Conservation (phyloP, 75 land plant genomes). For the Selaginella moellendorffii region DNA sequence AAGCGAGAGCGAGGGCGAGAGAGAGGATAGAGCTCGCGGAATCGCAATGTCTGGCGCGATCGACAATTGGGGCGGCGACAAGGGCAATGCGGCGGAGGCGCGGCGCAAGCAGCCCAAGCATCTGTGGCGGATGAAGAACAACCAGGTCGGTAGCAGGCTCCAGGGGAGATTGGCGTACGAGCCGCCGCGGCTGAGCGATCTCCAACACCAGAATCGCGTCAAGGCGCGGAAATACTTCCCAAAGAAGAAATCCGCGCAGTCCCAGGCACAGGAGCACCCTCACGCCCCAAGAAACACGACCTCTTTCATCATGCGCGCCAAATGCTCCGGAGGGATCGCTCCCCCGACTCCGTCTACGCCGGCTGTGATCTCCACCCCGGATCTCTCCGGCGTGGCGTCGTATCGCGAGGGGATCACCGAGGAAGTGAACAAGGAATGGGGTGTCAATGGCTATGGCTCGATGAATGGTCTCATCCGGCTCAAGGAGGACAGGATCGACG, state of each 20-base stretch:
- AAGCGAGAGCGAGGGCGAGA: too few relatives aligned
- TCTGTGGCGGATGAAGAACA: constrained; percentile 8
- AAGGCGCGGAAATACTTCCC: constrained; percentile 51
- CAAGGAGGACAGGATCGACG: constrained; percentile 24
- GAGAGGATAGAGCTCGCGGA: too few relatives aligned
- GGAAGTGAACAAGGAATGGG: constrained; percentile 88
- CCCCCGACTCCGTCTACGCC: constrained; percentile 81
- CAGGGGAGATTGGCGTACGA: constrained; percentile 21
- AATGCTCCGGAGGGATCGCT: constrained; percentile 74
- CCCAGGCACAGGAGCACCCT: constrained; percentile 45
- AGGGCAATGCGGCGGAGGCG: too few relatives aligned
- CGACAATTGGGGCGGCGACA: too few relatives aligned
- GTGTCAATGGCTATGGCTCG: constrained; percentile 86
- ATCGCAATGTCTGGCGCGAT: too few relatives aligned
- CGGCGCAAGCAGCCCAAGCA: not conserved
- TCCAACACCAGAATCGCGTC: constrained; percentile 53
- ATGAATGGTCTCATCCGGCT: constrained; percentile 92
- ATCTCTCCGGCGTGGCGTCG: constrained; percentile 45
- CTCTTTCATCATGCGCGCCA: constrained; percentile 71
- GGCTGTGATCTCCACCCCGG: constrained; percentile 69
- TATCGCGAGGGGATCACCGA: constrained; percentile 56
- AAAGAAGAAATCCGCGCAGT: constrained; percentile 35
- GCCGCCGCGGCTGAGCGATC: constrained; percentile 48
- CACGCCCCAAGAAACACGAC: constrained; percentile 80
- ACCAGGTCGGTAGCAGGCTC: constrained; percentile 3